Base-by-base conservation (phyloP, 2,329 filamentous ascomycete genomes). In the Graphiopsis chlorocephala region DNA sequence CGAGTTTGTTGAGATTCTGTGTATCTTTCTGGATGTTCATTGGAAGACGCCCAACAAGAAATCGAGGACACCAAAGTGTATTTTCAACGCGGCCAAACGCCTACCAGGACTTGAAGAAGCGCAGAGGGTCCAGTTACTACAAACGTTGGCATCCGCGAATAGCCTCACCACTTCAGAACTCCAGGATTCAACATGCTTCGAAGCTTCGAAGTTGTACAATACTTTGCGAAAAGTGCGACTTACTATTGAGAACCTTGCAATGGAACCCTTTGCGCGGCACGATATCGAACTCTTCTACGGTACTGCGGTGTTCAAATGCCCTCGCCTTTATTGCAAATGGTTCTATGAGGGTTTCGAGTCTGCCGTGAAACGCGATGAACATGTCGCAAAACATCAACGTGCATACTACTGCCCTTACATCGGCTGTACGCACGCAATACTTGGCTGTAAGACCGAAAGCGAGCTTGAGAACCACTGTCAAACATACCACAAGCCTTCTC, bases 311-410 rank as follows among this genome's bases (percentile, higher is more conserved):
- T 65, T 63, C 64, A 67, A 67, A 45, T 67, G 66, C 23, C 53
- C 64, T 14, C 61, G 62, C 8, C 31, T 66, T 20, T 64, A 64
- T 26, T 68, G 66, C 29, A 53, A 64, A 15, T 64, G 50, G 56
- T 68, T 66, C 38, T 45, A 61, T 26, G 59, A 61, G 23, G 66
- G 66, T 4, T 68, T 68, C 33, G 26, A 6, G 1, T n/a, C 48
- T 20, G 33, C 6, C 20, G 47, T 64, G 7, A 33, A 28, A 17
- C 64, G 66, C 1, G 35, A 64, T 2, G 33, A 53, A 12, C 66
- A 68, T 23, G 56, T 66, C 6, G 33, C 61, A 26, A 64, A 65
- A 55, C 66, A 68, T 38, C 57, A 66, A 3, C 64, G 64, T 12
- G 47, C 64, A 3, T 59, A 62, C 38, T 58, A 33, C 20, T 68